A percentile compares a stretch with the other conserved stretches of the same genome.
Evolutionary conservation across 1,284 basidiomycete species (phyloP).

Genomic region (Microbotryum violaceum): DNA sequence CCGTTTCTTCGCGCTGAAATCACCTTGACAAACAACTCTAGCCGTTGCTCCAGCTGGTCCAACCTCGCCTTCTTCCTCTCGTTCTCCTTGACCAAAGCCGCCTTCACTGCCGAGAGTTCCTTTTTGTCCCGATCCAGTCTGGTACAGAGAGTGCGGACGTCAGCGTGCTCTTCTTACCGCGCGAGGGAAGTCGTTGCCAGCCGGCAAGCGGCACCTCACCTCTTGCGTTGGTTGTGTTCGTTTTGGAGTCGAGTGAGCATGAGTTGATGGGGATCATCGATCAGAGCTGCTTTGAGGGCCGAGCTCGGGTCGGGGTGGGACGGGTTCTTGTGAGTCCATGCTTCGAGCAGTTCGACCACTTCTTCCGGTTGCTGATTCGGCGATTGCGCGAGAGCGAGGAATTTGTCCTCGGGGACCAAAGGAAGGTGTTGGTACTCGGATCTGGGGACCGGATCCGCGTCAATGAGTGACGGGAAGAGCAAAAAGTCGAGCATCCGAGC

Average conservation of each 20-base stretch:
- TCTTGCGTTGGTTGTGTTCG: conserved; percentile 30
- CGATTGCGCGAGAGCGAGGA: conserved; percentile 7
- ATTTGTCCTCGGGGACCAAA: conserved; percentile 21
- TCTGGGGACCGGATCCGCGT: conserved; percentile 6
- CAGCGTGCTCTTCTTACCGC: neutral
- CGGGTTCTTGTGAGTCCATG: too few species aligned
- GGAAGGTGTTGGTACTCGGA: conserved; percentile 34
- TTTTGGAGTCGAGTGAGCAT: conserved; percentile 31
- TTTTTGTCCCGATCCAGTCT: conserved; percentile 34
- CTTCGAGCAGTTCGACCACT: neutral
- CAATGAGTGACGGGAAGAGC: neutral
- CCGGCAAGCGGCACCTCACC: conserved; percentile 14
- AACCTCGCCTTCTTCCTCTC: conserved; percentile 32
- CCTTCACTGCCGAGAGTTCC: conserved; percentile 27
- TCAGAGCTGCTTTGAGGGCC: too few species aligned
- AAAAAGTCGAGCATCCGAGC: neutral
- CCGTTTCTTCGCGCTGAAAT: neutral
- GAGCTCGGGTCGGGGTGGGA: too few species aligned
- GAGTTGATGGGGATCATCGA: conserved; percentile 23
- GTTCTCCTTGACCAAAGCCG: conserved; percentile 34
- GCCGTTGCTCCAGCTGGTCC: conserved; percentile 33
- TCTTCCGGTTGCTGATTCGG: conserved; percentile 10
- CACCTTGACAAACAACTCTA: conserved; percentile 33
- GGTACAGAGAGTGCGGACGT: neutral
- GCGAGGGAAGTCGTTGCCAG: neutral